Conservation (phyloP, 768 basidiomycete species). For the Psilocybe sp. region DNA sequence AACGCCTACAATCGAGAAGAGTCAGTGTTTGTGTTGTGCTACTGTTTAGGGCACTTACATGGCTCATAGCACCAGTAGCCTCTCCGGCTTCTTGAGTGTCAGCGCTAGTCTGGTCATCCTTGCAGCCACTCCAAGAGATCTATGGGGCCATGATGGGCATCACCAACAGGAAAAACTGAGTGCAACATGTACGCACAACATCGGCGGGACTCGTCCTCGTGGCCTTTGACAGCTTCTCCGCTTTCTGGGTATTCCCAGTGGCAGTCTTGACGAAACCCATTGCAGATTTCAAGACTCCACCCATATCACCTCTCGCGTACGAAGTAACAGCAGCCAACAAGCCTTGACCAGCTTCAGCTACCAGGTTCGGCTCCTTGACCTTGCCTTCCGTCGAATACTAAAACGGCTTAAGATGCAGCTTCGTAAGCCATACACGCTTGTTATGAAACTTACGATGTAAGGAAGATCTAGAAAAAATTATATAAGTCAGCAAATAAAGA, state of each 20-base stretch:
- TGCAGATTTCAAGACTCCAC: slow-evolving; percentile 73
- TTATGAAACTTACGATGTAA: slow-evolving; percentile 47
- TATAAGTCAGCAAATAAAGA: background rate
- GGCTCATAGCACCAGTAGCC: slow-evolving; percentile 80
- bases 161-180: background rate
- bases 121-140: slow-evolving; percentile 88
- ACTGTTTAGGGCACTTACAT: slow-evolving; percentile 37
- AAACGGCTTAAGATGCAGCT: background rate
- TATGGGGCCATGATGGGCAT: slow-evolving; percentile 21
- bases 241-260: slow-evolving; percentile 62
- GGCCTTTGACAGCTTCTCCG: slow-evolving; percentile 53
- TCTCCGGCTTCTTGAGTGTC: slow-evolving; percentile 65
- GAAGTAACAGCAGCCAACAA: slow-evolving; percentile 75
- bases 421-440: background rate
- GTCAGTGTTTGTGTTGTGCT: background rate
- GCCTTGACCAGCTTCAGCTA: slow-evolving; percentile 84
- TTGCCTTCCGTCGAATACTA: slow-evolving; percentile 95
- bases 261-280: slow-evolving; percentile 74
- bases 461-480: slow-evolving; percentile 50
- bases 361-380: slow-evolving; percentile 90
- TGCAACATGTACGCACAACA: slow-evolving; percentile 50
- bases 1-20: slow-evolving; percentile 47
- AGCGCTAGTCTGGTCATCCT: slow-evolving; percentile 80
- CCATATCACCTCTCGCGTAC: slow-evolving; percentile 77
- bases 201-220: slow-evolving; percentile 83